Conservation (phyloP, 257 asterid species). For the Fraxinus americana region DNA sequence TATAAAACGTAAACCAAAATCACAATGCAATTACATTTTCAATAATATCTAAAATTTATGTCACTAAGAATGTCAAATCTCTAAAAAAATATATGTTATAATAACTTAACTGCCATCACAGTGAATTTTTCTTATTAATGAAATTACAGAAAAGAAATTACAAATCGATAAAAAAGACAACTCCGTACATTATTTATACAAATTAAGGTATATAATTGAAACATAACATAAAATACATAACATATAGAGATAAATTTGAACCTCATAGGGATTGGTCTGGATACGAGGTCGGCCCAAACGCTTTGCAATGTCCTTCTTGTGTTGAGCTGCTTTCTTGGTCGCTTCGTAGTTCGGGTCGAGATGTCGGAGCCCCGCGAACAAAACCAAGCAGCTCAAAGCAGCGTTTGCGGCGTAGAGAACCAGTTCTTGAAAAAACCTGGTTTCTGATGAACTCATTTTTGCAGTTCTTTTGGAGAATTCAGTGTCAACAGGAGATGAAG, state of each 20-base stretch:
- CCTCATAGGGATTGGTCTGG: constrained; percentile 19
- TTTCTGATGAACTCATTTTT: constrained; percentile 57
- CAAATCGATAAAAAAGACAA: background rate
- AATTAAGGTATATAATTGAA: background rate
- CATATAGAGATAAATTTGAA: background rate
- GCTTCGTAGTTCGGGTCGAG: constrained; percentile 87
- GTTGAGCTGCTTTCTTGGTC: constrained; percentile 51
- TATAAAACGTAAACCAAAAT: background rate
- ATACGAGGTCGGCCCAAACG: background rate
- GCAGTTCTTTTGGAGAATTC: background rate
- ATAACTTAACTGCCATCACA: background rate
- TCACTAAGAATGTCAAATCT: background rate
- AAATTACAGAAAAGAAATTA: background rate
- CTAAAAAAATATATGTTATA: background rate
- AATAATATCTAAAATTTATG: background rate
- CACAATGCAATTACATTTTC: background rate
- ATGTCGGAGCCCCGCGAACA: no score
- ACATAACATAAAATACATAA: background rate
- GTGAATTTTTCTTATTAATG: background rate
- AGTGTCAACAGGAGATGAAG: background rate
- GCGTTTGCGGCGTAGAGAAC: constrained; percentile 85
- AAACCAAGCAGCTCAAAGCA: constrained; percentile 72
- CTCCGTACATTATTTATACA: background rate
- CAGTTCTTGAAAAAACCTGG: constrained; percentile 60
- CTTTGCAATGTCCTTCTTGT: constrained; percentile 45